A percentile compares a stretch with the other conserved stretches of the same genome.
These are phyloP conservation scores for Fusarium cyanostomum DNA, from an alignment of 2,329 filamentous ascomycete genomes.

Conservation along the genomic window DNA sequence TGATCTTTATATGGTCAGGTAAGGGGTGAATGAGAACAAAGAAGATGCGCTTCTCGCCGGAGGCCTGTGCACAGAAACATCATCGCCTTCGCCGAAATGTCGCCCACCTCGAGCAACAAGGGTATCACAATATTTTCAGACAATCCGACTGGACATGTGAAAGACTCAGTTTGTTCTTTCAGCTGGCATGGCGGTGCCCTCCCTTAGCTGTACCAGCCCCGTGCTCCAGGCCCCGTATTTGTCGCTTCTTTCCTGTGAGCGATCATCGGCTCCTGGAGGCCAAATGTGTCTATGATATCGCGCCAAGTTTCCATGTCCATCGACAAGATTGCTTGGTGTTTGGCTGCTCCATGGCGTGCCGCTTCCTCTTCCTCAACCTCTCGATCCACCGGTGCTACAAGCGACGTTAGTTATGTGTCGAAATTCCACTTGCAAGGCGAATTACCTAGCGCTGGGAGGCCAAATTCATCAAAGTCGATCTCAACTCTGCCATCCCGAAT, in stretches of 20 bases:
- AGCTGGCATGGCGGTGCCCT: neutral
- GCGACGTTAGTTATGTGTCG: constrained; percentile 27
- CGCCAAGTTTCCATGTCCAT: constrained; percentile 88
- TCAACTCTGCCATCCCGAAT: constrained; percentile 85
- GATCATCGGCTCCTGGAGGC: constrained; percentile 84
- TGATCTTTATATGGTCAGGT: neutral
- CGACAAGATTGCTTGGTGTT: constrained; percentile 88
- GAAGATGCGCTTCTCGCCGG: constrained; percentile 6
- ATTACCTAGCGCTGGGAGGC: constrained; percentile 83
- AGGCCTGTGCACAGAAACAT: constrained; percentile 11
- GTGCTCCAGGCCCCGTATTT: constrained; percentile 60
- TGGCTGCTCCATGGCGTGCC: constrained; percentile 63
- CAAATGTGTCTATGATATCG: constrained; percentile 77
- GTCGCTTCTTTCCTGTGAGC: constrained; percentile 75
- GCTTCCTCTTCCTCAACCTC: constrained; percentile 58
- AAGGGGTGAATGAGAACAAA: constrained; percentile 18
- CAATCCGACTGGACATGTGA: constrained; percentile 7
- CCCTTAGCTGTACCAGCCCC: constrained; percentile 72
- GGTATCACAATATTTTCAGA: constrained; percentile 3
- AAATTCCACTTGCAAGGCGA: constrained; percentile 29
- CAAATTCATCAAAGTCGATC: constrained; percentile 76
- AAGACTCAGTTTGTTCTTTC: constrained; percentile 3
- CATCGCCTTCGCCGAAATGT: constrained; percentile 10
- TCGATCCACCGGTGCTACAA: constrained; percentile 49
- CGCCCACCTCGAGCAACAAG: constrained; percentile 5